Percentiles rank a stretch among this genome's conserved stretches.
These are phyloP conservation scores for Ramaria sp. DNA, from an alignment of 768 basidiomycete species.

Conservation along the genomic window DNA sequence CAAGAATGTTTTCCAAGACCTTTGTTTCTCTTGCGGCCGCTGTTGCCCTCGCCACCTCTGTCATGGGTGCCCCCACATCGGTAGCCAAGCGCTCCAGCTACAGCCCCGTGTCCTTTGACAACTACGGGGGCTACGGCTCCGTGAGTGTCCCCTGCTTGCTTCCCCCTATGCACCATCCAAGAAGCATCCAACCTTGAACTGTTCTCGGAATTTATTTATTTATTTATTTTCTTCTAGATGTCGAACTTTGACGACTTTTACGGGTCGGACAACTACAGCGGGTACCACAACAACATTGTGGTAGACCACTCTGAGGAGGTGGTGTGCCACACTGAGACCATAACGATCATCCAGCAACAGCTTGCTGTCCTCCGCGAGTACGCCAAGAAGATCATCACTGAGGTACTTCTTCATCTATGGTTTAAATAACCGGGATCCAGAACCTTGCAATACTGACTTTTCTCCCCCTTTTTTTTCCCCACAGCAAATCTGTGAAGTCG, in stretches of 20 bases:
- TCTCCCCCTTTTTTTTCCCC: no score
- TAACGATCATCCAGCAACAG: constrained; percentile 11
- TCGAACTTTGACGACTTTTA: constrained; percentile 11
- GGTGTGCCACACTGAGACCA: constrained; percentile 2
- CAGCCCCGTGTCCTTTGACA: constrained; percentile 23
- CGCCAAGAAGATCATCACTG: constrained; percentile 9
- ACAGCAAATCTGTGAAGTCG: constrained; percentile 40
- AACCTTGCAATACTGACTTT: background rate
- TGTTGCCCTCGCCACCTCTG: constrained; percentile 1
- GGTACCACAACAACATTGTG: constrained; percentile 4
- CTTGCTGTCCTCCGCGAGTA: constrained; percentile 10
- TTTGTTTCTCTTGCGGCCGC: constrained; percentile 1
- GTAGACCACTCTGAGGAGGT: constrained; percentile 1
- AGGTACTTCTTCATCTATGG: background rate
- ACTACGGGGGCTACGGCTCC: constrained; percentile 29
- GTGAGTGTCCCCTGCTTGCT: no score
- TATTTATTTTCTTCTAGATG: constrained; percentile 10
- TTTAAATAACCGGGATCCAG: background rate
- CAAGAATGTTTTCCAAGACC: constrained; percentile 4
- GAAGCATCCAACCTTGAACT: no score
- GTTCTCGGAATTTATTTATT: constrained; percentile 20
- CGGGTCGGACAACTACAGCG: constrained; percentile 10
- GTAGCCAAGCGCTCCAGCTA: constrained; percentile 4
- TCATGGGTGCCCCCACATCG: background rate
- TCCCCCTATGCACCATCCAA: no score